Conservation (phyloP, 2,329 filamentous ascomycete species). For the Tolypocladium guangdongense region DNA sequence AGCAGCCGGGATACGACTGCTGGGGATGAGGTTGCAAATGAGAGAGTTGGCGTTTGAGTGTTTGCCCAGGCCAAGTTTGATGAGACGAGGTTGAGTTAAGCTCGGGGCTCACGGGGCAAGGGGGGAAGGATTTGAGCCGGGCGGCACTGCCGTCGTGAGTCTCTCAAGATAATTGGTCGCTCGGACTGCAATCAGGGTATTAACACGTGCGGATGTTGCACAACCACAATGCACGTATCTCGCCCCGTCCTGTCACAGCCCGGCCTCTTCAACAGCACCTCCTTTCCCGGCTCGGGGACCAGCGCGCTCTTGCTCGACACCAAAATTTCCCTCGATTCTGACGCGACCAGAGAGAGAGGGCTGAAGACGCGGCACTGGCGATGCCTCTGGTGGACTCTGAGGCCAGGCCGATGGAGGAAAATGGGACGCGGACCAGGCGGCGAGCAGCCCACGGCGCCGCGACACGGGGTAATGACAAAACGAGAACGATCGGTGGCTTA, state of each 20-base stretch:
- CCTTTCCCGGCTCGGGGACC: neutral
- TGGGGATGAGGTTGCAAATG: neutral
- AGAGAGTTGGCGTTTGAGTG: neutral
- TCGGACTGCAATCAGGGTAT: neutral
- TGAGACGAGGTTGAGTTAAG: slow-evolving; percentile 2
- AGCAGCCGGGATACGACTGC: neutral
- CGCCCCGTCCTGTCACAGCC: neutral
- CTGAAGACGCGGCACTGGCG: neutral
- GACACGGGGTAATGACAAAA: neutral
- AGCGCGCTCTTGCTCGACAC: neutral
- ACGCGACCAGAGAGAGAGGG: neutral
- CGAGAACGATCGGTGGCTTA: neutral
- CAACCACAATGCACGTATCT: neutral
- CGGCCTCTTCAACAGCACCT: neutral
- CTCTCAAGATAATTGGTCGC: slow-evolving; percentile 1
- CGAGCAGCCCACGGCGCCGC: neutral
- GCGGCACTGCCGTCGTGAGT: neutral
- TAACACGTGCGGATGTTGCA: neutral
- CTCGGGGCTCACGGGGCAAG: neutral
- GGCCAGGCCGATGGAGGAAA: neutral
- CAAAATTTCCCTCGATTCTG: neutral
- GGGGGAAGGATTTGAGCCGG: neutral
- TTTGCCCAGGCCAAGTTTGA: neutral
- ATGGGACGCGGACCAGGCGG: neutral
- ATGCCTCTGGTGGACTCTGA: neutral